Evolutionary conservation across 768 basidiomycete genomes (phyloP).

Genomic region (Pleurotus ostreatus): DNA sequence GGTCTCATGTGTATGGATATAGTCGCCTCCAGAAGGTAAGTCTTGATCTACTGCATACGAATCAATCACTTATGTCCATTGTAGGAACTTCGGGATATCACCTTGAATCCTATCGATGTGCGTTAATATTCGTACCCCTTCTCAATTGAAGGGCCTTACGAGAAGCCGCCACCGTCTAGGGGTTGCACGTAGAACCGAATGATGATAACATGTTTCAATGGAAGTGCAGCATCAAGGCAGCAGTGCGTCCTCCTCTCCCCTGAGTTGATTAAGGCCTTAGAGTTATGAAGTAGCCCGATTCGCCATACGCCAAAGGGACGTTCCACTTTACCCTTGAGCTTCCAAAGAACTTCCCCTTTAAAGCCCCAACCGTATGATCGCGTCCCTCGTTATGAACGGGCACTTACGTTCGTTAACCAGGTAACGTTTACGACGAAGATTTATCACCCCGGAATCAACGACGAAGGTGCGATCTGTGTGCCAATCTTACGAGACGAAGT

Average conservation of each 20-base stretch:
- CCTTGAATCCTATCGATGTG: slow-evolving; percentile 63
- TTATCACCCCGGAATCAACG: slow-evolving; percentile 89
- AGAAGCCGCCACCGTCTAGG: slow-evolving; percentile 33
- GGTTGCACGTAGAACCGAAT: slow-evolving; percentile 53
- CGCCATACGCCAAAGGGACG: slow-evolving; percentile 80
- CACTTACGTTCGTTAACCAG: slow-evolving; percentile 30
- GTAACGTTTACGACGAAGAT: slow-evolving; percentile 84
- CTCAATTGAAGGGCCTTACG: too few species aligned
- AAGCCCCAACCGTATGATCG: slow-evolving; percentile 65
- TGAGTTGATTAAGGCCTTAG: background rate
- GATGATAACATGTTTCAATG: slow-evolving; percentile 76
- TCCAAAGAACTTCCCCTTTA: slow-evolving; percentile 85
- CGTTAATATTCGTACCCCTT: slow-evolving; percentile 10
- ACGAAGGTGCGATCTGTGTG: slow-evolving; percentile 83
- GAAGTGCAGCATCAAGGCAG: slow-evolving; percentile 74
- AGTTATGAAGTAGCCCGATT: slow-evolving; percentile 48
- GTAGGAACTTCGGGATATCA: slow-evolving; percentile 67
- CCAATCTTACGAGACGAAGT: slow-evolving; percentile 84
- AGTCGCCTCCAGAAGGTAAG: slow-evolving; percentile 76
- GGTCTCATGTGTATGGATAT: slow-evolving; percentile 8
- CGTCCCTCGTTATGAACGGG: background rate
- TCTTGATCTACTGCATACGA: background rate
- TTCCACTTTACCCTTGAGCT: slow-evolving; percentile 72
- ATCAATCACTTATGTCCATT: background rate
- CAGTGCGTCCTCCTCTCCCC: slow-evolving; percentile 38